Percentiles rank a stretch among this genome's conserved stretches.
Evolutionary conservation across 257 asterid genomes (phyloP).

Genomic region (Penstemon davidsonii): DNA sequence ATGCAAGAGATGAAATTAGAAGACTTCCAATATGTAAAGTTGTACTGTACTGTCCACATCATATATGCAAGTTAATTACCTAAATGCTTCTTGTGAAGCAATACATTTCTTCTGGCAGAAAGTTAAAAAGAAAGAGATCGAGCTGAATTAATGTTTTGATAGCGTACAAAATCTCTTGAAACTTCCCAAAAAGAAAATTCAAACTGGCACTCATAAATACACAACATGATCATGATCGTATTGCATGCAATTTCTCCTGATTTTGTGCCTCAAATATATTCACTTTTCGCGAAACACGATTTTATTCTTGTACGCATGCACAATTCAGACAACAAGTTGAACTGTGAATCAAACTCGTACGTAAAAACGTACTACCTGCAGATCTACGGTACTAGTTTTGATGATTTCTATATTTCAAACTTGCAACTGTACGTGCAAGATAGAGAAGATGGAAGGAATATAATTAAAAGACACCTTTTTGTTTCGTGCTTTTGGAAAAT

Average conservation of each 20-base stretch:
- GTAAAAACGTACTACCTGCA: background rate
- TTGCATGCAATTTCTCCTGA: background rate
- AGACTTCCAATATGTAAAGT: background rate
- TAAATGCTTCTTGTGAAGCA: background rate
- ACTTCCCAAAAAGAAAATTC: background rate
- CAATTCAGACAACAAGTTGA: background rate
- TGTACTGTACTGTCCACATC: background rate
- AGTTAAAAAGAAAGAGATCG: background rate
- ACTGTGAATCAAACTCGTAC: background rate
- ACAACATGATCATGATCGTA: background rate
- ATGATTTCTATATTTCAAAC: too few species aligned
- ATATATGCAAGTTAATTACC: background rate
- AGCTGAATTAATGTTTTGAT: too few species aligned
- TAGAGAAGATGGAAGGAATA: background rate
- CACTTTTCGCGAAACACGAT: background rate
- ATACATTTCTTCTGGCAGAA: background rate
- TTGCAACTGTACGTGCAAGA: background rate
- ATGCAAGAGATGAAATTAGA: too few species aligned
- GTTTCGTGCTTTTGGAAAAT: background rate
- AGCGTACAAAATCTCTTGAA: background rate
- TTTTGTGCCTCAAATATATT: background rate
- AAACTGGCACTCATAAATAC: too few species aligned
- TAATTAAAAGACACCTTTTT: too few species aligned
- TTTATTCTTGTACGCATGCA: background rate
- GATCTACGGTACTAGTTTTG: too few species aligned